phyloP scores from a whole-genome alignment of 495 filamentous ascomycete genomes.

The Aspergillus hancockii region DNA sequence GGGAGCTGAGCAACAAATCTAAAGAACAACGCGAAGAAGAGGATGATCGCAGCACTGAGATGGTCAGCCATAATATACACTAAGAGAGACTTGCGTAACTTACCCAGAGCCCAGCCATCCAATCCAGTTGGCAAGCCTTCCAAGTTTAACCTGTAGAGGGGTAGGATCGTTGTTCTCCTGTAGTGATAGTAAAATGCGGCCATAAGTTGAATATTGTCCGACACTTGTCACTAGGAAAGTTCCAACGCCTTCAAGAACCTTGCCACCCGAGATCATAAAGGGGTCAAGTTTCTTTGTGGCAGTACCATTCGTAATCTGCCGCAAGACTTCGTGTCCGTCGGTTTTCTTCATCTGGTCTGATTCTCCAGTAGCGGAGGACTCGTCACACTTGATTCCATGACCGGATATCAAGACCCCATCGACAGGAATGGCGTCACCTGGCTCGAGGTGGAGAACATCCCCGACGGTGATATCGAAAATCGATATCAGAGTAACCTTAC shows the following conservation, averaged over 20 bases:
- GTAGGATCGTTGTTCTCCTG: conserved; percentile 63
- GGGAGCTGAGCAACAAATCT: conserved; percentile 58
- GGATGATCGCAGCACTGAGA: conserved; percentile 57
- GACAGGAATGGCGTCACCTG: conserved; percentile 67
- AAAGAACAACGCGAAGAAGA: conserved; percentile 65
- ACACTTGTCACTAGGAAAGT: conserved; percentile 65
- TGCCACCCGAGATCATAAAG: conserved; percentile 64
- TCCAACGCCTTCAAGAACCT: conserved; percentile 66
- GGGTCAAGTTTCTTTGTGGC: conserved; percentile 61
- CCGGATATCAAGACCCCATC: conserved; percentile 65
- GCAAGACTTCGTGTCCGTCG: conserved; percentile 57
- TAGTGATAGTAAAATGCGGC: conserved; percentile 63
- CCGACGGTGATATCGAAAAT: conserved; percentile 72
- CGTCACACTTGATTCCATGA: conserved; percentile 67
- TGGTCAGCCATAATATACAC: conserved; percentile 25
- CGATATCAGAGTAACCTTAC: conserved; percentile 69
- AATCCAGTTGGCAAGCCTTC: conserved; percentile 64
- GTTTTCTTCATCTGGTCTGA: conserved; percentile 69
- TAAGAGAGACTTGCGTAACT: conserved; percentile 8
- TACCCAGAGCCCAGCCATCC: conserved; percentile 52
- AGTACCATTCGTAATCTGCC: conserved; percentile 54
- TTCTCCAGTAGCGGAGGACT: conserved; percentile 70
- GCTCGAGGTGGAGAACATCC: conserved; percentile 72
- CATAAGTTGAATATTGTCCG: conserved; percentile 63
- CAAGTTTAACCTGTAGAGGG: conserved; percentile 65